These are phyloP conservation scores for Candida tibetensis DNA, from an alignment of 805 yeast genomes.

Conservation along the genomic window DNA sequence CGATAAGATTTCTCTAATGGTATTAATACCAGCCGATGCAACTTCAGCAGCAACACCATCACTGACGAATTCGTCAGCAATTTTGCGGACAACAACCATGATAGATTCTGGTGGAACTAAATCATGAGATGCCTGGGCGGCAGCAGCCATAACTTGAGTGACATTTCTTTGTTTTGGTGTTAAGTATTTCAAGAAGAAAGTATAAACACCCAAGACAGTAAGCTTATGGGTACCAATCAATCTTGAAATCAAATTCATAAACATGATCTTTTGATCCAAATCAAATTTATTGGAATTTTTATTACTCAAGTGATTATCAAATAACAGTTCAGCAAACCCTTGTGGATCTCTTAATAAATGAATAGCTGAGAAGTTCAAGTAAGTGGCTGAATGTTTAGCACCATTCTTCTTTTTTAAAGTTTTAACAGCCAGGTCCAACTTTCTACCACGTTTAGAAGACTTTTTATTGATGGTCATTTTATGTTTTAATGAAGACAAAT, in stretches of 20 bases:
- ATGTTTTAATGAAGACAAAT: slow-evolving; percentile 72
- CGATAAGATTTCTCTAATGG: slow-evolving; percentile 87
- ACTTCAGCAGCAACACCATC: slow-evolving; percentile 99
- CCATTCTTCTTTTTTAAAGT: slow-evolving; percentile 59
- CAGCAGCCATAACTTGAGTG: slow-evolving; percentile 94
- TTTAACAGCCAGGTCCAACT: slow-evolving; percentile 71
- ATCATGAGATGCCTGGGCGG: slow-evolving; percentile 96
- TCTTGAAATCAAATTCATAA: slow-evolving; percentile 85
- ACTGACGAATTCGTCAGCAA: slow-evolving; percentile 96
- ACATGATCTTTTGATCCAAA: slow-evolving; percentile 83
- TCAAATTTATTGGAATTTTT: slow-evolving; percentile 68
- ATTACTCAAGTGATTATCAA: slow-evolving; percentile 65
- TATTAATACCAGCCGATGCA: slow-evolving; percentile 95
- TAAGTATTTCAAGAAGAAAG: slow-evolving; percentile 81
- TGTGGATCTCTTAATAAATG: slow-evolving; percentile 96
- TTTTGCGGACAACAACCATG: slow-evolving; percentile 75
- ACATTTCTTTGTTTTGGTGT: slow-evolving; percentile 95
- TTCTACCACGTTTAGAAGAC: slow-evolving; percentile 73
- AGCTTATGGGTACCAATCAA: slow-evolving; percentile 93
- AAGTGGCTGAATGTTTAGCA: slow-evolving; percentile 58
- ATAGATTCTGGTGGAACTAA: slow-evolving; percentile 95
- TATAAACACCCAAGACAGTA: slow-evolving; percentile 84
- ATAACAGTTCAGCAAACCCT: slow-evolving; percentile 89
- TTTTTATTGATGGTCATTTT: slow-evolving; percentile 82
- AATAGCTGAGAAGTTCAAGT: slow-evolving; percentile 88